Base-by-base conservation (phyloP, 371 early-diverging fungal species). In the Syncephalastrum racemosum region DNA sequence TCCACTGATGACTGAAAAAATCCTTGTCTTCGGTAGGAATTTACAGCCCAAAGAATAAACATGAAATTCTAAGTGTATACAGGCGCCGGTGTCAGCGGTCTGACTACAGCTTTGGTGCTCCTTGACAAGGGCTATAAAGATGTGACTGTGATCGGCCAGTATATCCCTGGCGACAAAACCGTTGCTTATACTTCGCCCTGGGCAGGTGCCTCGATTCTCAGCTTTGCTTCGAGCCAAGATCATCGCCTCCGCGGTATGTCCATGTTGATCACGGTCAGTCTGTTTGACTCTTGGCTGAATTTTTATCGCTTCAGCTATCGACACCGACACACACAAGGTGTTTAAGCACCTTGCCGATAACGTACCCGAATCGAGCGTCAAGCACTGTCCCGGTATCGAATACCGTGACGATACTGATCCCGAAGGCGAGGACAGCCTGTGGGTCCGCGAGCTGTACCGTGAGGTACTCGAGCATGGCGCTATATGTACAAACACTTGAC, bases 51-150 rank as follows among this genome's bases (percentile, higher is more conserved):
- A 31, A 10, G 12, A 31, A 2, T 12, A 8, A 31, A 8, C 36
- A 31, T 31, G 10, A 31, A 31, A 31, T 8, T 31, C 36, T 10
- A 2, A 31, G 0, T 2, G 10, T 2, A 5, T 31, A 46, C 27
- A 76, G 92, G 92, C 16, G 89, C 88, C 15, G 94, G 94, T 59
- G 94, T 92, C 2, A 73, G 75, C 47, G 92, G 94, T 4, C 66
- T 93, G 46, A 89, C 90, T 13, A 81, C 83, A 1, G 91, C 86
- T 7, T 56, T 86, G 10, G 36, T 71, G 24, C 62, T 88, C 36
- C 77, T 83, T 50, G 63, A 72, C 62, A 63, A 71, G 39, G 78
- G 81, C 6, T 77, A 78, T 58, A 73, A 68, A 27, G 68, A 83
- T 63, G 84, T 87, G 1, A 77, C 70, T 5, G 71, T 89, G 14